A percentile compares a stretch with the other conserved stretches of the same genome.
Conservation (phyloP, 2,329 filamentous ascomycete species). For the Teratosphaeria epicoccoides region DNA sequence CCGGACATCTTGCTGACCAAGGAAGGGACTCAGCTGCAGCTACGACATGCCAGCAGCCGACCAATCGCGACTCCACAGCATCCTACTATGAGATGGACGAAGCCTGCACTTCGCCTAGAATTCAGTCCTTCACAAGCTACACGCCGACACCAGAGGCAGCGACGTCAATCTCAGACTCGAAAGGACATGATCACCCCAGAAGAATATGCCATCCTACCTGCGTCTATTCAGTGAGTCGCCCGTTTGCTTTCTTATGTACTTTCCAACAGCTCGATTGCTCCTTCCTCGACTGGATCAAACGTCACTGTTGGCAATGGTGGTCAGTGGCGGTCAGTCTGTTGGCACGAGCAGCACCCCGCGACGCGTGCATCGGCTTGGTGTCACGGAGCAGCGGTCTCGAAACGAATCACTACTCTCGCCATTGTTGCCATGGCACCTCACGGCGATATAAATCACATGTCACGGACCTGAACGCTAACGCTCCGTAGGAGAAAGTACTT, state of each 20-base stretch:
- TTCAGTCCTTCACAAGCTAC: neutral
- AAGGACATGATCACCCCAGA: constrained; percentile 22
- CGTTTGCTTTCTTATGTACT: neutral
- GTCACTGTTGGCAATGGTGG: constrained; percentile 3
- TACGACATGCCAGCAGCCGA: neutral
- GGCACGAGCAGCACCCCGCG: constrained; percentile 2
- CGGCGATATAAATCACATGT: neutral
- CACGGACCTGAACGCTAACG: constrained; percentile 9
- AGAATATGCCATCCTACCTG: constrained; percentile 33
- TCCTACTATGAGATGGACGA: neutral
- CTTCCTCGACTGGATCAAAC: constrained; percentile 8
- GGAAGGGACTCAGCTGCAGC: neutral
- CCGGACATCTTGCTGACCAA: neutral
- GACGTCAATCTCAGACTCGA: constrained; percentile 4
- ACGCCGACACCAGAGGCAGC: constrained; percentile 1
- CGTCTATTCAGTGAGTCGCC: constrained; percentile 36
- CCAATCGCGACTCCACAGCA: neutral
- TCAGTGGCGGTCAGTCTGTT: constrained; percentile 1
- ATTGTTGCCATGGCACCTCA: neutral
- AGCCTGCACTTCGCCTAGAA: neutral
- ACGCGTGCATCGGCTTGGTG: constrained; percentile 3
- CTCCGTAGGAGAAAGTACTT: constrained; percentile 52
- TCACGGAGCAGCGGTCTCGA: neutral
- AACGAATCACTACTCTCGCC: neutral
- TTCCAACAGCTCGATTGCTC: neutral